Base-by-base conservation (phyloP, 176 grass and related monocot species). In the Phragmites australis region DNA sequence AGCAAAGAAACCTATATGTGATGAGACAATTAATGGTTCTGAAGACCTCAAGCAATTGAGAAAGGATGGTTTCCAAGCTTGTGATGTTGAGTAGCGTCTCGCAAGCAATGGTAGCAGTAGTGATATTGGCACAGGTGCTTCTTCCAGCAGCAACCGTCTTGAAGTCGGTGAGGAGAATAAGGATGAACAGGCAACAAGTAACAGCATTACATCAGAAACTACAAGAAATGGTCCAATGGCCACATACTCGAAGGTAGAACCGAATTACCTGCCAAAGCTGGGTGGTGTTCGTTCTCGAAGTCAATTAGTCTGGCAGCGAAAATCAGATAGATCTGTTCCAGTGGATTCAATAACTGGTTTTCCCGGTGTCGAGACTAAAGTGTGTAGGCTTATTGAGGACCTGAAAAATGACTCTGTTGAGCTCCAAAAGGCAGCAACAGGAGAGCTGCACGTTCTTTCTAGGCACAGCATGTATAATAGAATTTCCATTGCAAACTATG, bases 391-490 rank as follows among this genome's bases (percentile, higher is more conserved):
- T 54, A 74, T 88, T 21, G 80, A 88, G 74, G 85, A 97, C 37
- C 77, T 97, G 75, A 90, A 84, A 89, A 88, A 51, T 55, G 87
- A 92, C 26, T 92, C 82, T 31, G 6, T 50, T 45, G 89, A 94
- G 16, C 52, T 63, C 32, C 85, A 81, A 46, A 87, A 87, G 69
- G 64, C 42, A 66, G 87, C 91, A 64, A 81, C 87, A n/a, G 64
- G 39, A 81, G 89, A 97, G 82, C 62, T 97, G 9, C 91, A 68
- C 30, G 54, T 88, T 83, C 85, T 90, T 64, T 86, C 94, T 32
- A 94, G 81, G 64, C 87, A 92, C 68, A 92, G 62, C 72, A 87
- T 92, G 87, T 89, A 94, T 64, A 94, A 76, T 62, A 91, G 91
- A 63, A 90, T 90, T 57, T 68, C 81, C 18, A 88, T 97, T 50